phyloP scores from a whole-genome alignment of 305 asterid species.

The Fraxinus paxiana region DNA sequence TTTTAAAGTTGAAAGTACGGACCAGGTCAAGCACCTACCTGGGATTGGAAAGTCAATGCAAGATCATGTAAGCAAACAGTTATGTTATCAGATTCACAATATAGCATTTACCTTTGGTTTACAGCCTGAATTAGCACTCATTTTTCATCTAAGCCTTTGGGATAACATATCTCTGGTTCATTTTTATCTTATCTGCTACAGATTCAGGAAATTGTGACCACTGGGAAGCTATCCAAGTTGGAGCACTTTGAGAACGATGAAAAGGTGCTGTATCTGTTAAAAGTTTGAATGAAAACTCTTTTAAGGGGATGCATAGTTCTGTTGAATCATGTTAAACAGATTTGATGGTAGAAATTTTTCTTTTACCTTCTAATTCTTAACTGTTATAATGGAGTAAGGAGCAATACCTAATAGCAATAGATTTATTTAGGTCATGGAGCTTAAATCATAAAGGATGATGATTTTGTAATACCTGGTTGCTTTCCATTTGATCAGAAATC shows the following conservation, averaged over 20 bases:
- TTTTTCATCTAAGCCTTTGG: slow-evolving; percentile 16
- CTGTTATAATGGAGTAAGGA: slow-evolving; percentile 1
- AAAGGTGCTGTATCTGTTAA: slow-evolving; percentile 47
- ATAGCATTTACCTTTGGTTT: slow-evolving; percentile 12
- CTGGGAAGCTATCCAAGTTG: slow-evolving; percentile 89
- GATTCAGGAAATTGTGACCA: slow-evolving; percentile 92
- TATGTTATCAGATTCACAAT: slow-evolving; percentile 6
- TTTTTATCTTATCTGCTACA: slow-evolving; percentile 32
- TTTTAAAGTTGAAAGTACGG: slow-evolving; percentile 68
- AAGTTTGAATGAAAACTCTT: slow-evolving; percentile 7
- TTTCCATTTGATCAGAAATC: slow-evolving; percentile 9
- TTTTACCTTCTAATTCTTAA: not conserved
- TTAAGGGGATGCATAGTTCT: slow-evolving; percentile 10
- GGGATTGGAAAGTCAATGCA: slow-evolving; percentile 89
- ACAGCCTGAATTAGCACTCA: slow-evolving; percentile 13
- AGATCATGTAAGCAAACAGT: slow-evolving; percentile 68
- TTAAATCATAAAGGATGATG: not conserved
- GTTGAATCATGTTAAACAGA: slow-evolving; percentile 19
- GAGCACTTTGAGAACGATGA: slow-evolving; percentile 92
- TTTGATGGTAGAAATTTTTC: slow-evolving; percentile 10
- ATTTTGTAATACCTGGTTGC: slow-evolving; percentile 2
- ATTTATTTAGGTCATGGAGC: slow-evolving; percentile 6
- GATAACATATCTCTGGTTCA: slow-evolving; percentile 12
- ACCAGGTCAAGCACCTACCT: slow-evolving; percentile 81
- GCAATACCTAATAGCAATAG: not conserved